These are phyloP conservation scores for Botrytis aclada DNA, from an alignment of 2,329 filamentous ascomycete species.

Conservation along the genomic window DNA sequence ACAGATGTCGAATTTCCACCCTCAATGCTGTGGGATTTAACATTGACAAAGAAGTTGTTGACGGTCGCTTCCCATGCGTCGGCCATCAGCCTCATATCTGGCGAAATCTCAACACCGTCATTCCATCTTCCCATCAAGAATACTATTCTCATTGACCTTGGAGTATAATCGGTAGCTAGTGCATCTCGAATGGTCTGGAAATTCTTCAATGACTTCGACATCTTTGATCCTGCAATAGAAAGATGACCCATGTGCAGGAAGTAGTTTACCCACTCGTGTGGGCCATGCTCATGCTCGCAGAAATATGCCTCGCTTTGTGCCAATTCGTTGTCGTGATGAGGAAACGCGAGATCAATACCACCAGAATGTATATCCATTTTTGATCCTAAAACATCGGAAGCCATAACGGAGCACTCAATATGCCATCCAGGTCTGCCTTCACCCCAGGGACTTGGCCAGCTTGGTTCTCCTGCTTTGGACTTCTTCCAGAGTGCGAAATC, in stretches of 20 bases:
- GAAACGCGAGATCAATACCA: conserved; percentile 86
- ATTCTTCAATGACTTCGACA: conserved; percentile 95
- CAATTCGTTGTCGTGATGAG: conserved; percentile 90
- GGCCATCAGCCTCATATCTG: conserved; percentile 72
- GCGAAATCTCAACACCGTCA: conserved; percentile 86
- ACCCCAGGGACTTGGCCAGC: conserved; percentile 86
- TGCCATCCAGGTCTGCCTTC: conserved; percentile 90
- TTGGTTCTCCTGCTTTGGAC: conserved; percentile 86
- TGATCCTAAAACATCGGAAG: conserved; percentile 78
- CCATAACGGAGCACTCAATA: conserved; percentile 96
- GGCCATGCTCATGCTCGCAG: conserved; percentile 17
- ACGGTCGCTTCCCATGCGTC: conserved; percentile 64
- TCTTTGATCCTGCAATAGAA: conserved; percentile 85
- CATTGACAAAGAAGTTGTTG: conserved; percentile 55
- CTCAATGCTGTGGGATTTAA: conserved; percentile 26
- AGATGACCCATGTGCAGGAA: conserved; percentile 95
- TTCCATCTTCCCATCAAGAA: conserved; percentile 89
- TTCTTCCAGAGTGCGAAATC: conserved; percentile 96
- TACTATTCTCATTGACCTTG: conserved; percentile 76
- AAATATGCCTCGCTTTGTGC: conserved; percentile 87
- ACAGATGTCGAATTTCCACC: conserved; percentile 15
- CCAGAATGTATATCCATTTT: conserved; percentile 83
- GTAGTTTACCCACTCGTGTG: conserved; percentile 47
- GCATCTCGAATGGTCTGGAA: conserved; percentile 91
- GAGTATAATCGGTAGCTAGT: conserved; percentile 65